Percentiles rank a stretch among this genome's conserved stretches.
phyloP scores from a whole-genome alignment of 139 green algal species.

The Raphidocelis subcapitata region DNA sequence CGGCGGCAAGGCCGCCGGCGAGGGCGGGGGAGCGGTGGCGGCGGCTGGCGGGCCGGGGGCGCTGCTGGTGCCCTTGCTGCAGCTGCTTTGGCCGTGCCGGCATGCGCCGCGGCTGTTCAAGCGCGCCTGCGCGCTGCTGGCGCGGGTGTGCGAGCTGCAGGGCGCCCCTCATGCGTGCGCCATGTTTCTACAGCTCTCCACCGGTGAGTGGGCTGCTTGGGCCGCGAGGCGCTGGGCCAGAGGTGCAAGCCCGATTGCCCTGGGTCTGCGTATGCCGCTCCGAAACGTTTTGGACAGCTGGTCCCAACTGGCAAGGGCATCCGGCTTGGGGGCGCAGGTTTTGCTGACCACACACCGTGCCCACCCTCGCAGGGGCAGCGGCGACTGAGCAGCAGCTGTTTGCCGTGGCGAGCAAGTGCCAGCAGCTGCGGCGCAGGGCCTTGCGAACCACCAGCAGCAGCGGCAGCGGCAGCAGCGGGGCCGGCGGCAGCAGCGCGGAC shows the following conservation, averaged over 20 bases:
- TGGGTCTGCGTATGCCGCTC: too few relatives aligned
- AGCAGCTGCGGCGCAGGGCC: background rate
- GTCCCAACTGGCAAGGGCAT: background rate
- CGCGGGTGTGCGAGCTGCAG: conserved; percentile 13
- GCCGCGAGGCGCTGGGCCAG: too few relatives aligned
- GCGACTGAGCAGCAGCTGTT: conserved; percentile 40
- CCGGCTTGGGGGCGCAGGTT: too few relatives aligned
- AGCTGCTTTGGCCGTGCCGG: conserved; percentile 1
- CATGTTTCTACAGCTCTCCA: conserved; percentile 44
- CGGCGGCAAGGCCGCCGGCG: background rate
- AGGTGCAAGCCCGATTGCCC: background rate
- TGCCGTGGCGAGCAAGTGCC: conserved; percentile 8
- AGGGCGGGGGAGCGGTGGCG: background rate
- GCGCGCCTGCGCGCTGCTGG: conserved; percentile 2
- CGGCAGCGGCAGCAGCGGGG: background rate
- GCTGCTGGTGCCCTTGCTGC: conserved; percentile 1
- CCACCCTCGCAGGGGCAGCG: background rate
- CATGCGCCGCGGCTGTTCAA: conserved; percentile 12
- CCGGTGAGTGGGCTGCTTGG: conserved; percentile 46
- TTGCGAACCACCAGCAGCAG: conserved; percentile 8
- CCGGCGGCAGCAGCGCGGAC: background rate
- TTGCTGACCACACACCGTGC: background rate
- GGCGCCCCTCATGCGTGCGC: conserved; percentile 36
- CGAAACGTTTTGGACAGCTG: background rate
- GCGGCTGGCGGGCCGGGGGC: background rate